A percentile compares a stretch with the other conserved stretches of the same genome.
Evolutionary conservation across 305 asterid species (phyloP).

Genomic region (Solanum hybrid): DNA sequence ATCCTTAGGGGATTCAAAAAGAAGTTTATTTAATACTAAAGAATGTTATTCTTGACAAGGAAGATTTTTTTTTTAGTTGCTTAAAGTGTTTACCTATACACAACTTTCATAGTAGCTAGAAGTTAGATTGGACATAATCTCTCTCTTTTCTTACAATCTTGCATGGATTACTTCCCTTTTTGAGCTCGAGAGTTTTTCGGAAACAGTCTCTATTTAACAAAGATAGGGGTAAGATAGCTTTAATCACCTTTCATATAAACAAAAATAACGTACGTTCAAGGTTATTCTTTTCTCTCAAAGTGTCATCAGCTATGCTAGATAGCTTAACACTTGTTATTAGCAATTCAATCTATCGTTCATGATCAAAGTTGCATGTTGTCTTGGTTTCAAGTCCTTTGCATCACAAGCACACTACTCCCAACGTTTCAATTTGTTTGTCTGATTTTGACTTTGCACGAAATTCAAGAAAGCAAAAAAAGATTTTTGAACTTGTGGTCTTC

Average conservation of each 20-base stretch:
- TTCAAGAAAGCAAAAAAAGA: neutral
- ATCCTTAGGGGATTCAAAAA: neutral
- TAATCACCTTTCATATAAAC: neutral
- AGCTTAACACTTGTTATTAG: neutral
- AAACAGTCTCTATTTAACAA: neutral
- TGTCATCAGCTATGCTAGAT: neutral
- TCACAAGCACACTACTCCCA: neutral
- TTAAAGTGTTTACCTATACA: neutral
- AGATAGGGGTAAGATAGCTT: neutral
- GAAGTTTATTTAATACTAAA: neutral
- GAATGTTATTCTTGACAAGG: neutral
- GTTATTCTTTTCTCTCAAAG: neutral
- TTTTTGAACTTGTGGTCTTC: neutral
- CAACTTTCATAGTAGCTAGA: neutral
- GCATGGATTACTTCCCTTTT: neutral
- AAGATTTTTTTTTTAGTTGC: neutral
- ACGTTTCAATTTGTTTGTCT: neutral
- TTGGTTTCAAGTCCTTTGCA: neutral
- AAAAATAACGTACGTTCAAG: neutral
- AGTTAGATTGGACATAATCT: neutral
- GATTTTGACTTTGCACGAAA: fast-evolving
- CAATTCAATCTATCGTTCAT: neutral
- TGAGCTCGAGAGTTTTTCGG: neutral
- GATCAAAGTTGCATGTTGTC: neutral
- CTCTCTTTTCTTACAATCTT: neutral